These are phyloP conservation scores for Haplosporangium gracile DNA, from an alignment of 192 early-diverging fungal species.

Conservation along the genomic window DNA sequence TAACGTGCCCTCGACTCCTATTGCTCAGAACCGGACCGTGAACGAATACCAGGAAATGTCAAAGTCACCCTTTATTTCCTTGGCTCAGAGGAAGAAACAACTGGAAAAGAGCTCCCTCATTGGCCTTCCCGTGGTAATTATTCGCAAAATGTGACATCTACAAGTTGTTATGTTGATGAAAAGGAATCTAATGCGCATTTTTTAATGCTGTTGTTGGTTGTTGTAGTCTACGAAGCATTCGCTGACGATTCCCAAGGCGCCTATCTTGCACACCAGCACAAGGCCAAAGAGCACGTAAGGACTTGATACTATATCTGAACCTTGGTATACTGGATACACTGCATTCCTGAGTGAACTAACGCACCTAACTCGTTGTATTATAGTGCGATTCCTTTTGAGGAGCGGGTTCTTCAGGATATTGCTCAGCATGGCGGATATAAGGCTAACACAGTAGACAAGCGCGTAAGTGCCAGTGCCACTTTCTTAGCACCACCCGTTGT, in stretches of 20 bases:
- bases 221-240: conserved; percentile 1
- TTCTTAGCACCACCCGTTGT: not conserved
- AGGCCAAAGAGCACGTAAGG: conserved; percentile 22
- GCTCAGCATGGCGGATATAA: conserved; percentile 18
- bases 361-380: not conserved
- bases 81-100: conserved; percentile 16
- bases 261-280: conserved; percentile 21
- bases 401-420: conserved; percentile 10
- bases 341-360: not conserved
- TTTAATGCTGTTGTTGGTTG: not conserved
- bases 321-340: not conserved
- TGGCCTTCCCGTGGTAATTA: not conserved
- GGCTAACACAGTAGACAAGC: conserved; percentile 16
- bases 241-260: conserved; percentile 20
- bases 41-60: conserved; percentile 43
- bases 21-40: not conserved
- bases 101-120: conserved; percentile 3
- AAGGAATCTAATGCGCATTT: not conserved
- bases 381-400: conserved; percentile 8
- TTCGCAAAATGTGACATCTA: not conserved
- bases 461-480: conserved; percentile 11
- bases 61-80: conserved; percentile 33
- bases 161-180: not conserved
- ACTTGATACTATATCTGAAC: not conserved
- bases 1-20: conserved; percentile 1